phyloP scores from a whole-genome alignment of 768 basidiomycete genomes.

The Rhodotorula paludigena region DNA sequence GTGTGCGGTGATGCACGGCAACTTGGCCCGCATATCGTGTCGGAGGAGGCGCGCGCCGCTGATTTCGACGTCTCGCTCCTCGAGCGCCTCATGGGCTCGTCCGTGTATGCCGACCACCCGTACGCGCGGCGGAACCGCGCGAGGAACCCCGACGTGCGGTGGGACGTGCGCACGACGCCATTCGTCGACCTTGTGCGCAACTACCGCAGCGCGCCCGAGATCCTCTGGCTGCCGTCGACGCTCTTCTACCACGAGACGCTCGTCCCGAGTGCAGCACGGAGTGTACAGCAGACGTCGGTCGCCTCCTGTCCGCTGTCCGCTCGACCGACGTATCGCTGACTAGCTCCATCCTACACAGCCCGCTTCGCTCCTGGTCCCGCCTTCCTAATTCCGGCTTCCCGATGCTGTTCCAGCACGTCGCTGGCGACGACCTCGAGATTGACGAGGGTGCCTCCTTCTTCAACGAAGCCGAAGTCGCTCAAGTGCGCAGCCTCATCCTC shows the following conservation, averaged over 20 bases:
- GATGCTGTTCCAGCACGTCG: constrained; percentile 43
- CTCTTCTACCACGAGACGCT: constrained; percentile 48
- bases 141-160: not conserved
- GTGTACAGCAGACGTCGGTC: constrained; percentile 23
- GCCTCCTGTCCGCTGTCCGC: not conserved
- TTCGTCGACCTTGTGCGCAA: constrained; percentile 43
- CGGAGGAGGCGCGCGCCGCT: constrained; percentile 40
- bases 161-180: constrained; percentile 23
- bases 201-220: constrained; percentile 46
- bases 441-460: constrained; percentile 48
- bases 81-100: constrained; percentile 45
- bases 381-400: constrained; percentile 44
- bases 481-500: constrained; percentile 39
- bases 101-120: constrained; percentile 35
- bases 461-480: constrained; percentile 44
- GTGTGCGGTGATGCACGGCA: constrained; percentile 48
- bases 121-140: constrained; percentile 1
- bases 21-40: constrained; percentile 46
- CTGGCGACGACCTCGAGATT: constrained; percentile 45
- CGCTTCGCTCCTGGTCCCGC: constrained; percentile 36
- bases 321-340: not conserved
- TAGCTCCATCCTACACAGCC: not conserved
- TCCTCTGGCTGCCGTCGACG: constrained; percentile 47
- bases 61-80: constrained; percentile 47
- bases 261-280: constrained; percentile 40